Base-by-base conservation (phyloP, 345 rosid species). In the Hypericum androsaemum region DNA sequence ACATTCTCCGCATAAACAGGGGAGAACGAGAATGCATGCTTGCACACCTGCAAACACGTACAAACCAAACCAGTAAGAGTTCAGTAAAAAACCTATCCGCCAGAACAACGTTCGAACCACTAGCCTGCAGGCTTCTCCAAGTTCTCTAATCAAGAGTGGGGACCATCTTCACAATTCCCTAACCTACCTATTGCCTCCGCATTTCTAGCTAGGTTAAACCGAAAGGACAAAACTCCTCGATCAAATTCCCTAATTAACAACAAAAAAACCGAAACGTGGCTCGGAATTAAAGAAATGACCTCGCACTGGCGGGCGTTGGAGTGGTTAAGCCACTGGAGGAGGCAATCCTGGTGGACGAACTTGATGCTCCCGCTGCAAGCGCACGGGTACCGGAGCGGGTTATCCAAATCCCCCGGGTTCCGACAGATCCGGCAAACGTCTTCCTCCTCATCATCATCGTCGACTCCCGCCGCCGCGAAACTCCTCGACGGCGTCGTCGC, bases 291-390 rank as follows among this genome's bases (percentile, higher is more conserved):
- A 6, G n/a, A 17, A 46, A 7, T 1, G 41, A 94, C 99, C 99
- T 94, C 97, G 90, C 99, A 94, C 61, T 86, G 97, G 56, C 99
- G 99, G 61, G 97, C 94, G 73, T 94, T 94, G 75, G 95, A 88
- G 54, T 88, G 99, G 67, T 83, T 82, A 40, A 94, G 89, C 99
- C 99, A 94, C 84, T 94, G 97, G 43, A 94, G 89, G 44, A 94
- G 94, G 46, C 99, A 94, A 69, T 94, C 94, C 68, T 94, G 99
- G 52, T 94, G 99, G 50, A 94, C 99, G 53, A 77, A 94, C 74
- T 88, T 94, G 64, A 94, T 94, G 59, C 99, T 94, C 16, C 99
- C 99, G 62, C 99, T 86, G 55, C 99, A 94, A 0, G 99, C 97
- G 58, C 99, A 94, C 2, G 99, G 99, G 60, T 88, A 88, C 65